phyloP scores from a whole-genome alignment of 2,329 filamentous ascomycete genomes.

The Monosporascus sp. region DNA sequence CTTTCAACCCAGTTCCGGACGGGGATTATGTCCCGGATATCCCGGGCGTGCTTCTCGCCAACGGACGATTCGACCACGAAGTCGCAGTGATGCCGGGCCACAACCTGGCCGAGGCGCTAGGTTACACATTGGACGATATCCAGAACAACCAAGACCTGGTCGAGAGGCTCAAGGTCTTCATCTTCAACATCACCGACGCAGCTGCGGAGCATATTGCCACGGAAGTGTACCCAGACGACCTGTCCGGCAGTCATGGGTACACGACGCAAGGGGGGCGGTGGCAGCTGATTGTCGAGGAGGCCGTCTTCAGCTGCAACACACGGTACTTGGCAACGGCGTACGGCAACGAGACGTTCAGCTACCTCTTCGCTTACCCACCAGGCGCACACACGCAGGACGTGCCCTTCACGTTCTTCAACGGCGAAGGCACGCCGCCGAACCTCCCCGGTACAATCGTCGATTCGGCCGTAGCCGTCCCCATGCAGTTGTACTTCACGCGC shows the following conservation, averaged over 20 bases:
- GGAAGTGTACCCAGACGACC: conserved; percentile 45
- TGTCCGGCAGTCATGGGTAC: conserved; percentile 38
- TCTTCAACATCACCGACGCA: conserved; percentile 12
- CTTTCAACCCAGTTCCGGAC: conserved; percentile 21
- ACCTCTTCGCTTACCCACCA: conserved; percentile 48
- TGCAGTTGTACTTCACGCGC: conserved; percentile 32
- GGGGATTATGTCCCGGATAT: conserved; percentile 17
- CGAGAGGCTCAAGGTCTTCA: conserved; percentile 5
- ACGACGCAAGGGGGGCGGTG: conserved; percentile 37
- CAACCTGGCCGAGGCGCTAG: not conserved
- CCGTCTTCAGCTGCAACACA: conserved; percentile 46
- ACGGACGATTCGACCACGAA: conserved; percentile 14
- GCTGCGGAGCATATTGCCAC: conserved; percentile 36
- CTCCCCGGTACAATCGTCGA: conserved; percentile 23
- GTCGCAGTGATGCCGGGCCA: conserved; percentile 8
- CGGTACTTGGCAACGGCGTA: conserved; percentile 43
- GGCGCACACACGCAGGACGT: conserved; percentile 49
- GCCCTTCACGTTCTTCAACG: conserved; percentile 47
- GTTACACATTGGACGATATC: not conserved
- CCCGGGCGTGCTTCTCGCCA: conserved; percentile 18
- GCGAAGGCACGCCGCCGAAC: conserved; percentile 20
- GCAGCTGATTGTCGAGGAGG: conserved; percentile 37
- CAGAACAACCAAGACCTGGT: not conserved
- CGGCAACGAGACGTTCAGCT: conserved; percentile 42
- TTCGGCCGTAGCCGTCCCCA: conserved; percentile 22